Evolutionary conservation across 768 basidiomycete genomes (phyloP).

Genomic region (Suillus luteus): DNA sequence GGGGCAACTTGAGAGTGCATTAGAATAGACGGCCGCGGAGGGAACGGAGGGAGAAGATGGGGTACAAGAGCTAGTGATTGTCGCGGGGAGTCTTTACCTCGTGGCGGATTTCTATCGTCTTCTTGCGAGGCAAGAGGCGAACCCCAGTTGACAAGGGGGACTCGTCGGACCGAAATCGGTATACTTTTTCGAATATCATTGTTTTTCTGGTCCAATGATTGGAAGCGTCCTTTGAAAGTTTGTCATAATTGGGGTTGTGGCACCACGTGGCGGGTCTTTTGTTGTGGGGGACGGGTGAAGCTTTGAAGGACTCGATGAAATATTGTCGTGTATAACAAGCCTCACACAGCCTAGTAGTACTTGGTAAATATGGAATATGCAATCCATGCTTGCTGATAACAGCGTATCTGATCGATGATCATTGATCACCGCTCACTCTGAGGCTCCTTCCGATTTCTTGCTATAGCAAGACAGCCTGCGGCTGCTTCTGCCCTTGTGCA

Average conservation of each 20-base stretch:
- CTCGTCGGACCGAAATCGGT: slow-evolving; percentile 1
- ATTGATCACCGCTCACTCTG: background rate
- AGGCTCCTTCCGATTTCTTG: background rate
- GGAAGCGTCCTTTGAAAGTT: background rate
- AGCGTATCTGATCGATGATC: background rate
- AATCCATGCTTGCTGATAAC: background rate
- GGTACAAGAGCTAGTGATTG: slow-evolving; percentile 54
- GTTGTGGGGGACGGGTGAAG: background rate
- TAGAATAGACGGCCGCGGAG: slow-evolving; percentile 41
- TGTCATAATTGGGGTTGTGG: background rate
- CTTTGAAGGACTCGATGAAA: background rate
- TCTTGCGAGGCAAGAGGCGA: slow-evolving; percentile 8
- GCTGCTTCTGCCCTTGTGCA: background rate
- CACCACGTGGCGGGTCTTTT: background rate
- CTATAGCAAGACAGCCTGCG: background rate
- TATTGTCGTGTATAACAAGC: background rate
- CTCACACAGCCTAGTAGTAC: background rate
- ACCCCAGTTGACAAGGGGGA: background rate
- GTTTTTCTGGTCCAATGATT: background rate
- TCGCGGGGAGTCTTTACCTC: slow-evolving; percentile 93
- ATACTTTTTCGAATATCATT: background rate
- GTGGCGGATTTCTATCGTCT: slow-evolving; percentile 90
- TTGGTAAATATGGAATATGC: background rate
- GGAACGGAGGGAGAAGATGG: slow-evolving; percentile 14
- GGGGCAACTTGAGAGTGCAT: slow-evolving; percentile 46